Evolutionary conservation across 108 stramenopile genomes (phyloP), one percentile per base, ranked within the genome.

Genomic region (Skeletonema marinoi): DNA sequence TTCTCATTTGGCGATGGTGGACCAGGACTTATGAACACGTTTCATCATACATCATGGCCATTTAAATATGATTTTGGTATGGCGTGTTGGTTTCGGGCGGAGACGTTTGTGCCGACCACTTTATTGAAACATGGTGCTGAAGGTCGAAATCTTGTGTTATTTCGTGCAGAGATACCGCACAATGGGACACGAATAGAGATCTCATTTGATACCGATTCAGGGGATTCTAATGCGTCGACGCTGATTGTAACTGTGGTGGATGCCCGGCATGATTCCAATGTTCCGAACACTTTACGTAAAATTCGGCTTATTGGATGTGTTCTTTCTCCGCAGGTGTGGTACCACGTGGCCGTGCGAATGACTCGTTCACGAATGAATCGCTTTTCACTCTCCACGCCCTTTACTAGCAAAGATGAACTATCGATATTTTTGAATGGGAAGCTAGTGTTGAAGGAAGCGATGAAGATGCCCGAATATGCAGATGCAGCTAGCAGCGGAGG

Each of bases 351-450:
- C 8, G 77, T 92, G 17, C 87, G 93, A 10, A 81, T 92, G 67
- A 90, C 88, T 4, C 71, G 87, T 51, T 86, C 90, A n/a, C 54
- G 87, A 30, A 59, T 89, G 46, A 88, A 86, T 38, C 83, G 90
- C 1, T 90, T 90, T 75, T 88, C 90, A 10, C 64, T 90, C 9
- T 39, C 39, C 11, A 66, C 75, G 1, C 50, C 70, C 11, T 74
- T 74, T 50, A 54, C 71, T 4, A 76, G 86, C 32, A 78, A 88
- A 66, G 86, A 94, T 44, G 90, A 94, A 71, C 38, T 94, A 32
- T 81, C 88, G 10, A 86, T 94, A 70, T 78, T 94, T 61, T 32
- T 94, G 61, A 91, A 94, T 79, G 93, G 93, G 10, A 94, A 94
- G 66, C 36, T 77, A 7, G 90, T 94, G 88, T 68, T 89, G 12